Conservation (phyloP, 768 basidiomycete genomes). For the Gyrodon lividus region DNA sequence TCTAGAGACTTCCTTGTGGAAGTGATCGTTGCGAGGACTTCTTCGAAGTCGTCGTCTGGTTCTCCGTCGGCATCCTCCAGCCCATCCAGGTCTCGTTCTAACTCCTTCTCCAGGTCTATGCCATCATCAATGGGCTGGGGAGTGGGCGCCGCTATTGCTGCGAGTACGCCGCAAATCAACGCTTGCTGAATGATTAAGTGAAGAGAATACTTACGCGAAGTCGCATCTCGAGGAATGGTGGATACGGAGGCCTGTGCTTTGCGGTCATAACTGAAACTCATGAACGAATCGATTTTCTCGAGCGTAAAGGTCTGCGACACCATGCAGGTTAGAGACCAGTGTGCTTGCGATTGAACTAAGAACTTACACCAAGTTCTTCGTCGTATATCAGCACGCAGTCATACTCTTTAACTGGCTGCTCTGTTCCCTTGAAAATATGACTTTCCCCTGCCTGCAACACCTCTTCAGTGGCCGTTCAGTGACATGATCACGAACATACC, state of each 20-base stretch:
- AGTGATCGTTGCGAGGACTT: conserved; percentile 34
- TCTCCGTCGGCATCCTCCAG: conserved; percentile 40
- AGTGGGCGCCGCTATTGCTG: conserved; percentile 20
- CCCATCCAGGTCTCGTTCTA: conserved; percentile 26
- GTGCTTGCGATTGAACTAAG: background rate
- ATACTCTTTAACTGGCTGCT: conserved; percentile 59
- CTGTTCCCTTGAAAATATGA: conserved; percentile 56
- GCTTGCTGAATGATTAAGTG: background rate
- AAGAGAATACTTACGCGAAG: conserved; percentile 22
- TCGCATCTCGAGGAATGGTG: conserved; percentile 11
- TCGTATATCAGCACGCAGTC: conserved; percentile 83
- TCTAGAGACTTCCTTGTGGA: conserved; percentile 24
- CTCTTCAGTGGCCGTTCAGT: background rate
- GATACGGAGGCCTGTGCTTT: conserved; percentile 35
- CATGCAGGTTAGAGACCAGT: conserved; percentile 7
- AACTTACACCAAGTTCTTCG: conserved; percentile 64
- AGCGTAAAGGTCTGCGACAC: conserved; percentile 60
- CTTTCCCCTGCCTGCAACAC: conserved; percentile 47
- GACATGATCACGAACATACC: conserved; percentile 36
- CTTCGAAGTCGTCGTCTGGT: conserved; percentile 45
- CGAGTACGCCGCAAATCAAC: background rate
- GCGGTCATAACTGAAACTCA: conserved; percentile 53
- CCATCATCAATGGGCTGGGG: conserved; percentile 27
- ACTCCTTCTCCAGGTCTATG: conserved; percentile 28
- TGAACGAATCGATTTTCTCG: conserved; percentile 71